Evolutionary conservation across 1,284 basidiomycete genomes (phyloP).

Genomic region (Phellinidium pouzarii): DNA sequence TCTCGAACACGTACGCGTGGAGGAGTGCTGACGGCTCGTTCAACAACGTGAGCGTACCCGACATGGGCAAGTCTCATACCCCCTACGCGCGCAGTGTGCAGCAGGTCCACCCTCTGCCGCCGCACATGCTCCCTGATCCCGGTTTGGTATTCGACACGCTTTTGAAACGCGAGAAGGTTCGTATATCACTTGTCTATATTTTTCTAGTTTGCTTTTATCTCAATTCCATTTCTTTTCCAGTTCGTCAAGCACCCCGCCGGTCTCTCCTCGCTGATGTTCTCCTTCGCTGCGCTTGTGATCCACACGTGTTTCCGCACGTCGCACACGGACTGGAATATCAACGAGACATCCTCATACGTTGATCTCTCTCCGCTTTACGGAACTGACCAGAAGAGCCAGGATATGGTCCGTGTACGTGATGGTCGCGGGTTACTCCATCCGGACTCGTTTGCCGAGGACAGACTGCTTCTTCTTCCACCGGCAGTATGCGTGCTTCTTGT

Average conservation of each 20-base stretch:
- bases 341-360: constrained; percentile 83
- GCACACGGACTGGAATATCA: constrained; percentile 59
- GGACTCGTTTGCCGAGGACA: constrained; percentile 72
- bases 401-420: constrained; percentile 37
- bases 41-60: constrained; percentile 67
- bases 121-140: constrained; percentile 65
- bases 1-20: constrained; percentile 57
- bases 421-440: constrained; percentile 62
- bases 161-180: constrained; percentile 34
- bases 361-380: constrained; percentile 53
- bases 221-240: constrained; percentile 28
- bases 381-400: constrained; percentile 30
- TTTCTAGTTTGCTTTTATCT: neutral
- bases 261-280: constrained; percentile 72
- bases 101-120: constrained; percentile 54
- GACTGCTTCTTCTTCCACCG: constrained; percentile 58
- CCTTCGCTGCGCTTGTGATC: constrained; percentile 77
- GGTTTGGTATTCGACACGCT: constrained; percentile 72
- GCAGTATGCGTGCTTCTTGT: constrained; percentile 42
- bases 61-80: constrained; percentile 66
- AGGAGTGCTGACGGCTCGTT: constrained; percentile 66
- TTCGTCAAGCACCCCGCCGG: constrained; percentile 74
- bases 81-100: constrained; percentile 80
- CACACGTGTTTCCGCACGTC: constrained; percentile 76
- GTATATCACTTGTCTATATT: constrained; percentile 15